phyloP scores from a whole-genome alignment of 257 asterid genomes.

The Solanum lignicaule region DNA sequence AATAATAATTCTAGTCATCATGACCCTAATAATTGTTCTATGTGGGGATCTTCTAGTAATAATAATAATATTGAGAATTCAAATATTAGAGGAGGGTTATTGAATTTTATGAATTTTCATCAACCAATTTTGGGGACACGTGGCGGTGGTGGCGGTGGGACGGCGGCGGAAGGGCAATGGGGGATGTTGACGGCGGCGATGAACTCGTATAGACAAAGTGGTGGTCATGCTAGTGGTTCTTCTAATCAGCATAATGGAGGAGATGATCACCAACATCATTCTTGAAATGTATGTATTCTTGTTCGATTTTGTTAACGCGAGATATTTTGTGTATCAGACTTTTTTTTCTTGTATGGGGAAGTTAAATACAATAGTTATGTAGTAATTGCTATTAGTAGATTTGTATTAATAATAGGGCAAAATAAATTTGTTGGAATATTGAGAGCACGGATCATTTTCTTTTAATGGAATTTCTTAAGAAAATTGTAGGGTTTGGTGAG shows the following conservation, averaged over 20 bases:
- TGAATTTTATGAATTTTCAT: constrained; percentile 50
- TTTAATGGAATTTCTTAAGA: neutral
- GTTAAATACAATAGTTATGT: neutral
- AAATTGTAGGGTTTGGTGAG: constrained; percentile 18
- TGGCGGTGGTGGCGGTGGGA: constrained; percentile 13
- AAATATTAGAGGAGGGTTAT: constrained; percentile 21
- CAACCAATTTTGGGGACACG: constrained; percentile 9
- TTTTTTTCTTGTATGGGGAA: neutral
- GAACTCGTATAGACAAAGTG: constrained; percentile 25
- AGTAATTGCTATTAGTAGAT: neutral
- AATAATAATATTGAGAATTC: constrained; percentile 3
- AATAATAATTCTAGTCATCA: constrained; percentile 13
- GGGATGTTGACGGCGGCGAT: constrained; percentile 44
- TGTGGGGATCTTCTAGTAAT: constrained; percentile 33
- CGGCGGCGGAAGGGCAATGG: constrained; percentile 40
- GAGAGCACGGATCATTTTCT: neutral
- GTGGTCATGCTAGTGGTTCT: constrained; percentile 18
- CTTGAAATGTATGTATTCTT: constrained; percentile 7
- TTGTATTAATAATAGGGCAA: neutral
- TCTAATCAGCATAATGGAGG: constrained; percentile 7
- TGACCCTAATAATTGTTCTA: constrained; percentile 18
- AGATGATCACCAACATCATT: constrained; percentile 3
- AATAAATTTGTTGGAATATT: neutral
- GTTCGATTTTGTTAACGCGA: neutral
- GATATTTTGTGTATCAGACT: neutral